Base-by-base conservation (phyloP, 2,329 filamentous ascomycete species). In the Hypoxylon sp. region DNA sequence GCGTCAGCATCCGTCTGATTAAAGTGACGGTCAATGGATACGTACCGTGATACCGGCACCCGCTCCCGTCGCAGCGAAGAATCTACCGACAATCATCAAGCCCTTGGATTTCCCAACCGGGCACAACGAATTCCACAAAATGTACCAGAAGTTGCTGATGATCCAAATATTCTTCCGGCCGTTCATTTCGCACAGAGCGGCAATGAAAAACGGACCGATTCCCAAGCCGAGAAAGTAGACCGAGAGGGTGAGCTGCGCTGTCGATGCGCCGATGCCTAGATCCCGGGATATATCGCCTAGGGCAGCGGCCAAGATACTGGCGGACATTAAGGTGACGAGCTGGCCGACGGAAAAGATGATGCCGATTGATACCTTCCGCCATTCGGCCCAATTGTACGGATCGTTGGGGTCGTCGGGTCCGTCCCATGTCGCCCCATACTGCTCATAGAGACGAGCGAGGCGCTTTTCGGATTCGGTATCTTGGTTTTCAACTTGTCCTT, bases 241-340 rank as follows among this genome's bases (percentile, higher is more conserved):
- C 1, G 77, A 78, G 25, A 80, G 77, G 3, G 73, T 70, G 37
- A 80, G 75, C 57, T 80, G 78, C 2, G 70, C 66, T 1, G 68
- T 68, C n/a, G 71, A 68, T 12, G 69, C 63, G 45, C 69, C 66
- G 14, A 78, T 77, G 21, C 57, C 53, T 0, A 81, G 60, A 37
- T 81, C 78, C 2, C 50, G 46, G 1, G 73, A 54, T 55, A 80
- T 79, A 7, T 76, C 67, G 12, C 73, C 69, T 0, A 81, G 70
- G 0, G 78, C 78, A 0, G 79, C 71, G 0, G 78, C 77, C n/a
- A 79, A 75, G 68, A 80, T 79, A 51, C 74, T 76, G 1, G 78
- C 76, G 0, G 78, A 76, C 74, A 80, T 77, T 16, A 77, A 66
- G 0, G 78, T 79, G 5, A 79, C 74, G 3, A 81, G 74, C 19